Evolutionary conservation across 2,329 filamentous ascomycete genomes (phyloP).

Genomic region (Hypomyces rosellus): DNA sequence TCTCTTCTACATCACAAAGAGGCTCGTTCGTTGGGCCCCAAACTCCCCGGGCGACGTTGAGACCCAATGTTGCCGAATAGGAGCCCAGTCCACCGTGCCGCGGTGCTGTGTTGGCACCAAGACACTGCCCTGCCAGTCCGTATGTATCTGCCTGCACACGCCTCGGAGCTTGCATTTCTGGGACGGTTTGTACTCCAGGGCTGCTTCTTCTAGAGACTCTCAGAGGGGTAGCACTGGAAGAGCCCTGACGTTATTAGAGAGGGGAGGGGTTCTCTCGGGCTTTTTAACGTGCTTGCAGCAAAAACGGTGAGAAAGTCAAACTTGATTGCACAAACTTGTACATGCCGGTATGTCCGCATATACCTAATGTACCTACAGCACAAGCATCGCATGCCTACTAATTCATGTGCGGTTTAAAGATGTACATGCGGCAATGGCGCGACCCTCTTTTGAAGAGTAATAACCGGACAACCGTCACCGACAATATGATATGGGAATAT

Average conservation of each 20-base stretch:
- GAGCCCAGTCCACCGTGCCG: constrained; percentile 9
- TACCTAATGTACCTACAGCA: no score
- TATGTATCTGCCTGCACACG: neutral
- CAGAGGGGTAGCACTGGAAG: neutral
- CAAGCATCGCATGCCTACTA: neutral
- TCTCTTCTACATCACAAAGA: no score
- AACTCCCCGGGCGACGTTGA: no score
- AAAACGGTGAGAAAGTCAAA: neutral
- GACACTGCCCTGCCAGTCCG: constrained; percentile 4
- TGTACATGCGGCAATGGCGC: neutral
- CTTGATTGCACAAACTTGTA: no score
- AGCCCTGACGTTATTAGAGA: no score
- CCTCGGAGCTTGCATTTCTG: neutral
- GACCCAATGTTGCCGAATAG: constrained; percentile 9
- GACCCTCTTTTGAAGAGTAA: no score
- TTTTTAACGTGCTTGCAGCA: neutral
- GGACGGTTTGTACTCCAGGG: neutral
- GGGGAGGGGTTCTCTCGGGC: neutral
- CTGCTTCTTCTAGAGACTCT: neutral
- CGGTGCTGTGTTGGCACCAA: constrained; percentile 15
- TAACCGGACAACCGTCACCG: neutral
- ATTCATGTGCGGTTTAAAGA: neutral
- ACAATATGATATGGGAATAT: neutral
- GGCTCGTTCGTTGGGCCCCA: no score
- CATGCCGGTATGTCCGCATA: no score